phyloP scores from a whole-genome alignment of 441 rosid genomes.

The Populus trichocarpa region DNA sequence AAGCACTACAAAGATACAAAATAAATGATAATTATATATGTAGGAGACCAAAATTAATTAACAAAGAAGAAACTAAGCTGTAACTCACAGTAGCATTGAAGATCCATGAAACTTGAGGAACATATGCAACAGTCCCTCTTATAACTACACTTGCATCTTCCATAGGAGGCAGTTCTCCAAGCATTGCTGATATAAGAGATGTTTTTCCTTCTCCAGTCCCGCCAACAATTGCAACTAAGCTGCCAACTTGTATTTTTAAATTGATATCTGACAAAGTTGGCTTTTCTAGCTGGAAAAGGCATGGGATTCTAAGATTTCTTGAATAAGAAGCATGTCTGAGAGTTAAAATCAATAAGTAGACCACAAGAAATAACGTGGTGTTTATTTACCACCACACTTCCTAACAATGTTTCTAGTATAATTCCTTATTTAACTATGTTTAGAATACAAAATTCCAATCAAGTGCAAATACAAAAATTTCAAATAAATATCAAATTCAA shows the following conservation, averaged over 20 bases:
- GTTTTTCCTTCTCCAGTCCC: conserved; percentile 99
- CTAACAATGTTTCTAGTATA: neutral
- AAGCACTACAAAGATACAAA: neutral
- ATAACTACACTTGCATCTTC: conserved; percentile 50
- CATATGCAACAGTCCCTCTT: conserved; percentile 92
- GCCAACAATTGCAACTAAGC: conserved; percentile 93
- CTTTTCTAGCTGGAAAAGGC: conserved; percentile 50
- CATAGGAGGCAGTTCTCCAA: conserved; percentile 77
- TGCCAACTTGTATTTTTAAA: conserved; percentile 74
- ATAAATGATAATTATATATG: neutral
- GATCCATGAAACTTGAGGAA: conserved; percentile 99
- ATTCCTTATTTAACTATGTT: neutral
- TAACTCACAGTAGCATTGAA: conserved; percentile 90
- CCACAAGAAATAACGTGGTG: neutral
- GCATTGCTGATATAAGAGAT: conserved; percentile 92
- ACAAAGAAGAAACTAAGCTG: conserved; percentile 4
- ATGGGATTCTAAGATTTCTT: conserved; percentile 1
- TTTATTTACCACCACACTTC: neutral
- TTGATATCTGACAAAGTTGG: conserved; percentile 76
- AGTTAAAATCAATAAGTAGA: neutral
- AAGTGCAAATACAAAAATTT: neutral
- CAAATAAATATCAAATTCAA: neutral
- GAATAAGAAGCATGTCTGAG: conserved; percentile 3
- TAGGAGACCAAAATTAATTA: neutral
- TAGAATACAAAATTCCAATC: neutral